A percentile compares a stretch with the other conserved stretches of the same genome.
These are phyloP conservation scores for Trypanosoma melophagium DNA, from an alignment of 208 protist genomes.

Conservation along the genomic window DNA sequence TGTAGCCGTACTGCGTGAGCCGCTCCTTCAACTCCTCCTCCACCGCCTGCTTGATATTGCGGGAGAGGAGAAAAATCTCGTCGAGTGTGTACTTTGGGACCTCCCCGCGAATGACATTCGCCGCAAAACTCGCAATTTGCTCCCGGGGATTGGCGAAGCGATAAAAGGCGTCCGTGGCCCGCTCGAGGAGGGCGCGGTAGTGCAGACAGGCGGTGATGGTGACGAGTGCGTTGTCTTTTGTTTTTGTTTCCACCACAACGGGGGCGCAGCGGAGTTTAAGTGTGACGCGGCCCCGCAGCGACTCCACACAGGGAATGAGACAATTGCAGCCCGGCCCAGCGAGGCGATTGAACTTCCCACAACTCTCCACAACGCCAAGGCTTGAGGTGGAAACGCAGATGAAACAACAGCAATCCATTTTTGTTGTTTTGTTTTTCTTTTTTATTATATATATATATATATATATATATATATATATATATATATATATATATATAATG, in stretches of 20 bases:
- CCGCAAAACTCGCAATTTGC: conserved; percentile 74
- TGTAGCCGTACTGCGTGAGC: conserved; percentile 62
- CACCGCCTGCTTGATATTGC: conserved; percentile 67
- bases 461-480: too few species aligned
- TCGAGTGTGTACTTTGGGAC: conserved; percentile 83
- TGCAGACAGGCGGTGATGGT: conserved; percentile 46
- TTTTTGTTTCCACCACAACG: conserved; percentile 74
- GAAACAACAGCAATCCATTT: conserved; percentile 35
- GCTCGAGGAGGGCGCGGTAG: conserved; percentile 57
- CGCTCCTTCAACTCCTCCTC: conserved; percentile 57
- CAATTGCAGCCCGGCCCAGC: conserved; percentile 56
- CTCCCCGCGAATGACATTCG: conserved; percentile 65
- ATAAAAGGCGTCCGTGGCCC: conserved; percentile 60
- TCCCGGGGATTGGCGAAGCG: conserved; percentile 56
- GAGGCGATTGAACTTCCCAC: conserved; percentile 52
- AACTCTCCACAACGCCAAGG: conserved; percentile 66
- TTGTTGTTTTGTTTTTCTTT: background rate
- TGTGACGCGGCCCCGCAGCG: conserved; percentile 45
- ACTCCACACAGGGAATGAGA: conserved; percentile 48
- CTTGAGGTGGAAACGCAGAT: conserved; percentile 59
- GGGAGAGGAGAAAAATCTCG: conserved; percentile 65
- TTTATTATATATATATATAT: background rate
- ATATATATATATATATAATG: background rate
- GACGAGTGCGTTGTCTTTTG: conserved; percentile 79
- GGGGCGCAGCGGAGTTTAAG: conserved; percentile 43